Conservation (phyloP, 768 basidiomycete genomes). For the Termitomyces sp. region DNA sequence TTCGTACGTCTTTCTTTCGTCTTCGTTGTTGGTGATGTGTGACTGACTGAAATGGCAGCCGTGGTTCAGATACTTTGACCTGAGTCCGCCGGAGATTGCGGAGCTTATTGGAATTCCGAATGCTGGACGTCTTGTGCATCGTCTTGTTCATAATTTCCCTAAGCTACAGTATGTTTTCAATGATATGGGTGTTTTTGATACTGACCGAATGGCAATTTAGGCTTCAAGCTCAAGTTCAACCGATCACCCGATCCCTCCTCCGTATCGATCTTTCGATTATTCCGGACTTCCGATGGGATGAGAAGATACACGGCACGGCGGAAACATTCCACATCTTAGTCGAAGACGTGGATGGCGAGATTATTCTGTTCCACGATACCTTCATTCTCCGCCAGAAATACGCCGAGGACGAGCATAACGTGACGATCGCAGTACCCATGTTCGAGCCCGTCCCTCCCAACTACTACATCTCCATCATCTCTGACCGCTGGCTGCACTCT, state of each 20-base stretch:
- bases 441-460: slow-evolving; percentile 97
- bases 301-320: slow-evolving; percentile 83
- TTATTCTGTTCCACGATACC: slow-evolving; percentile 91
- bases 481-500: slow-evolving; percentile 93
- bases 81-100: slow-evolving; percentile 81
- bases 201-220: slow-evolving; percentile 27
- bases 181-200: background rate
- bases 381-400: slow-evolving; percentile 92
- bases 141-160: slow-evolving; percentile 90
- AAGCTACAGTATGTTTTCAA: slow-evolving; percentile 69
- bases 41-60: slow-evolving; percentile 13
- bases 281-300: slow-evolving; percentile 99
- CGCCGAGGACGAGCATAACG: slow-evolving; percentile 89
- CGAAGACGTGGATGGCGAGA: slow-evolving; percentile 96
- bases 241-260: slow-evolving; percentile 90
- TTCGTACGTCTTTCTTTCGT: slow-evolving; percentile 59
- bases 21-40: background rate
- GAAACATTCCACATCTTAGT: slow-evolving; percentile 94
- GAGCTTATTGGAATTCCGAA: slow-evolving; percentile 94
- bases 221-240: slow-evolving; percentile 93
- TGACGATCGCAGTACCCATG: slow-evolving; percentile 94
- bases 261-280: slow-evolving; percentile 91
- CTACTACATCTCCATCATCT: slow-evolving; percentile 94
- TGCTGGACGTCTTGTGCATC: slow-evolving; percentile 87
- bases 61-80: slow-evolving; percentile 84